Evolutionary conservation across 768 basidiomycete species (phyloP).

Genomic region (Tylopilus intermedius): DNA sequence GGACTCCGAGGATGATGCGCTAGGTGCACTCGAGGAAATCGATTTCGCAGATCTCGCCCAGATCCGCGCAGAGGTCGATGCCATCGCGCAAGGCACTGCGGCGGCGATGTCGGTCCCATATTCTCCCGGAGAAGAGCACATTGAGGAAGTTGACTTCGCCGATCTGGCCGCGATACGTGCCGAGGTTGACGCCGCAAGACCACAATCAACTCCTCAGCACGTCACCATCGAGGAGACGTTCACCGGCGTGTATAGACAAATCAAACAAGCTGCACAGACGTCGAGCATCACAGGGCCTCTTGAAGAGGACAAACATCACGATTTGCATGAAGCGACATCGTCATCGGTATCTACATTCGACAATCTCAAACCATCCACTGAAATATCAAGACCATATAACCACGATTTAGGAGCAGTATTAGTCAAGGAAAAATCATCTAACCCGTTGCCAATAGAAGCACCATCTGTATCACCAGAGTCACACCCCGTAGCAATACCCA

Average conservation of each 20-base stretch:
- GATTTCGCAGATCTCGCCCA: conserved; percentile 61
- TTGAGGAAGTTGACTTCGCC: conserved; percentile 49
- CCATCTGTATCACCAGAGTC: not conserved
- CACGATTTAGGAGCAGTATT: not conserved
- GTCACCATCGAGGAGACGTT: conserved; percentile 32
- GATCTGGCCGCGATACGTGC: conserved; percentile 27
- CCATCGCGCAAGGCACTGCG: conserved; percentile 6
- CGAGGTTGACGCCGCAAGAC: conserved; percentile 8
- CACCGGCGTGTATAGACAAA: conserved; percentile 33
- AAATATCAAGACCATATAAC: conserved; percentile 5
- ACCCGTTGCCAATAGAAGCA: not conserved
- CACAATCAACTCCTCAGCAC: conserved; percentile 10
- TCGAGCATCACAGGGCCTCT: conserved; percentile 2
- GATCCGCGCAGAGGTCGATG: conserved; percentile 41
- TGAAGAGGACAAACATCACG: not conserved
- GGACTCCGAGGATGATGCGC: conserved; percentile 28
- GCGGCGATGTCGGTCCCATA: not conserved
- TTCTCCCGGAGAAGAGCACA: conserved; percentile 38
- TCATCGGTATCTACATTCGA: not conserved
- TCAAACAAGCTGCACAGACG: not conserved
- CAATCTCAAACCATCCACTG: conserved; percentile 10
- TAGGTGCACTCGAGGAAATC: conserved; percentile 48
- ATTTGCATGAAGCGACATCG: not conserved
- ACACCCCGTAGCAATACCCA: not conserved
- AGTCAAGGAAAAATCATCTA: not conserved